A percentile compares a stretch with the other conserved stretches of the same genome.
Conservation (phyloP, 2,329 filamentous ascomycete species). For the Clarireedia monteithiana region DNA sequence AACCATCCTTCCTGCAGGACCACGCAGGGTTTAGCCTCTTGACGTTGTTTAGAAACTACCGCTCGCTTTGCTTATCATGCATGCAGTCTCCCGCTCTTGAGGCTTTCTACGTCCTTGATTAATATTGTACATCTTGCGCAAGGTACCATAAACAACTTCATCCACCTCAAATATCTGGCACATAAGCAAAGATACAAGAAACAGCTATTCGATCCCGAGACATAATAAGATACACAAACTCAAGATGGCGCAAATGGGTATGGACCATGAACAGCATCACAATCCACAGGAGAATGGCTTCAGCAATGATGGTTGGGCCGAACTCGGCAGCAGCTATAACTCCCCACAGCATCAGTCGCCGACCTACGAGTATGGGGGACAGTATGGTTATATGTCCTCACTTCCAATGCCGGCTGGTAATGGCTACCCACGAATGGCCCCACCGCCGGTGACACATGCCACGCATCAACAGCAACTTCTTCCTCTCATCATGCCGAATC, state of each 20-base stretch:
- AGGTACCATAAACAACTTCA: slow-evolving; percentile 26
- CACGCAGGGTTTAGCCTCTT: slow-evolving; percentile 25
- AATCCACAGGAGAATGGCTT: slow-evolving; percentile 30
- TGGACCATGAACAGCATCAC: slow-evolving; percentile 29
- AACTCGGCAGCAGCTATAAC: slow-evolving; percentile 37
- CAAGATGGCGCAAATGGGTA: slow-evolving; percentile 30
- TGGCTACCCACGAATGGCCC: slow-evolving; percentile 41
- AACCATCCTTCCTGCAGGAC: slow-evolving; percentile 24
- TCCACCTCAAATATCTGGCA: slow-evolving; percentile 15
- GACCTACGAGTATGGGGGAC: slow-evolving; percentile 59
- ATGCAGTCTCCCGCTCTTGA: slow-evolving; percentile 30
- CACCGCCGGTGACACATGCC: slow-evolving; percentile 45
- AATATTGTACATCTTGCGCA: slow-evolving; percentile 22
- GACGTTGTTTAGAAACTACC: slow-evolving; percentile 28
- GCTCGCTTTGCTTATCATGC: slow-evolving; percentile 29
- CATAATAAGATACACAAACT: slow-evolving; percentile 29
- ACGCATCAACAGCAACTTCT: slow-evolving; percentile 49
- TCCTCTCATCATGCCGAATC: slow-evolving; percentile 63
- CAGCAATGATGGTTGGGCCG: slow-evolving; percentile 45
- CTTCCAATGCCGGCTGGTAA: slow-evolving; percentile 52
- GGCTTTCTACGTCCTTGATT: slow-evolving; percentile 14
- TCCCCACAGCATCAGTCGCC: slow-evolving; percentile 59
- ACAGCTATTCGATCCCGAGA: not conserved
- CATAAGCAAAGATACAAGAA: slow-evolving; percentile 7
- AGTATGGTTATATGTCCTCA: slow-evolving; percentile 51